These are phyloP conservation scores for Cordyceps javanica DNA, from an alignment of 2,329 filamentous ascomycete genomes.

Conservation along the genomic window DNA sequence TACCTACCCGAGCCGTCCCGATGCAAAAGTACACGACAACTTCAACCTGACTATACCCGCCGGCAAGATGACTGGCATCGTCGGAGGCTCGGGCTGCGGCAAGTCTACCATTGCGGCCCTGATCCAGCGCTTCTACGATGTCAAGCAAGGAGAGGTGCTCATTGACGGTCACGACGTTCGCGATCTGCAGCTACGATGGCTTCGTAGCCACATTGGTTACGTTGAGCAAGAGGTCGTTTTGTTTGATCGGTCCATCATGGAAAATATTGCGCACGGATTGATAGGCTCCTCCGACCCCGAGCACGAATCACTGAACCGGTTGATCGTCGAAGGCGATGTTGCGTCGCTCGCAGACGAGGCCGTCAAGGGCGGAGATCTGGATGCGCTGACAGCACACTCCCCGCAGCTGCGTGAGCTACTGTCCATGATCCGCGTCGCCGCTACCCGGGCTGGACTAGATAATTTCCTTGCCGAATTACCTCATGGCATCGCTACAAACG, in stretches of 20 bases:
- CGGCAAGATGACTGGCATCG: conserved; percentile 62
- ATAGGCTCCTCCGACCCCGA: conserved; percentile 33
- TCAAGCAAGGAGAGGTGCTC: conserved; percentile 31
- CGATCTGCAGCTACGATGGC: conserved; percentile 52
- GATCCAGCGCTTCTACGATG: conserved; percentile 60
- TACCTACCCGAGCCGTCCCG: conserved; percentile 35
- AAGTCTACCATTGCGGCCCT: conserved; percentile 64
- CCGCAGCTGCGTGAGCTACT: conserved; percentile 4
- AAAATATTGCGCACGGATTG: conserved; percentile 43
- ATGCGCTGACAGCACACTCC: neutral
- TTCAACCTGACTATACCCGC: conserved; percentile 47
- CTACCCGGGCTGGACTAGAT: conserved; percentile 8
- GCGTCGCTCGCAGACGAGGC: conserved; percentile 35
- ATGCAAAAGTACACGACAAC: conserved; percentile 50
- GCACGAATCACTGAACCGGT: conserved; percentile 36
- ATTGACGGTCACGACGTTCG: conserved; percentile 39
- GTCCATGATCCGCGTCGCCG: conserved; percentile 6
- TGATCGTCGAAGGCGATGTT: conserved; percentile 37
- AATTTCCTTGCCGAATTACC: conserved; percentile 6
- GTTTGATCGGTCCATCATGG: conserved; percentile 51
- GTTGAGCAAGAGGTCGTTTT: conserved; percentile 58
- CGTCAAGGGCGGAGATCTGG: conserved; percentile 8
- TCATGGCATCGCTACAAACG: conserved; percentile 20
- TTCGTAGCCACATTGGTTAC: conserved; percentile 47
- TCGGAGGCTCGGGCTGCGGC: conserved; percentile 60